A percentile compares a stretch with the other conserved stretches of the same genome.
Evolutionary conservation across 2,329 filamentous ascomycete species (phyloP).

Genomic region (Corniculantispora saksenae): DNA sequence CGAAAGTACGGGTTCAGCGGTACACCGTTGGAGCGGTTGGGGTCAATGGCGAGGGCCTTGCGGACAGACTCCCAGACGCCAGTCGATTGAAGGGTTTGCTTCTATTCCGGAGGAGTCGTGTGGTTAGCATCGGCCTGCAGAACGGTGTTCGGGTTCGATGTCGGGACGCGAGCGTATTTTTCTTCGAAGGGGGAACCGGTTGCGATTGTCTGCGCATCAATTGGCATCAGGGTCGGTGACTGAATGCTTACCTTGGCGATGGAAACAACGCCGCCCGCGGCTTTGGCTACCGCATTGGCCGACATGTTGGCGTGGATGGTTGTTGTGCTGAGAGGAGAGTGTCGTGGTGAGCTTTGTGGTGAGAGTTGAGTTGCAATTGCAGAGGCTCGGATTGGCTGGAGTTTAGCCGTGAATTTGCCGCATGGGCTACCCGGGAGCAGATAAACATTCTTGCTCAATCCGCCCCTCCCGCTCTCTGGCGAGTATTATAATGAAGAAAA

Average conservation of each 20-base stretch:
- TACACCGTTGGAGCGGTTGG: conserved; percentile 85
- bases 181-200: background rate
- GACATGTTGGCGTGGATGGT: conserved; percentile 51
- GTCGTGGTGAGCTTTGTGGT: conserved; percentile 16
- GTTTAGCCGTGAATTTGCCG: conserved; percentile 25
- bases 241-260: conserved; percentile 58
- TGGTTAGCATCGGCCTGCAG: conserved; percentile 19
- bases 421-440: too few species aligned
- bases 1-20: conserved; percentile 93
- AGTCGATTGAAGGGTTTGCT: conserved; percentile 90
- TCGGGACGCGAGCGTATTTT: conserved; percentile 9
- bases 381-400: conserved; percentile 17
- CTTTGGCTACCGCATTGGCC: conserved; percentile 60
- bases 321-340: conserved; percentile 21
- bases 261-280: conserved; percentile 54
- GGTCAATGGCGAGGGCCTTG: conserved; percentile 75
- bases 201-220: conserved; percentile 22
- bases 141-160: conserved; percentile 15
- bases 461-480: too few species aligned
- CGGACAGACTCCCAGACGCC: conserved; percentile 88
- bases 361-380: conserved; percentile 21
- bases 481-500: too few species aligned
- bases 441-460: too few species aligned
- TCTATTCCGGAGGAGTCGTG: conserved; percentile 54
- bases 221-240: conserved; percentile 22